Evolutionary conservation across 2,329 filamentous ascomycete species (phyloP), one percentile per base, ranked within the genome.

Genomic region (Alternaria gaisen): DNA sequence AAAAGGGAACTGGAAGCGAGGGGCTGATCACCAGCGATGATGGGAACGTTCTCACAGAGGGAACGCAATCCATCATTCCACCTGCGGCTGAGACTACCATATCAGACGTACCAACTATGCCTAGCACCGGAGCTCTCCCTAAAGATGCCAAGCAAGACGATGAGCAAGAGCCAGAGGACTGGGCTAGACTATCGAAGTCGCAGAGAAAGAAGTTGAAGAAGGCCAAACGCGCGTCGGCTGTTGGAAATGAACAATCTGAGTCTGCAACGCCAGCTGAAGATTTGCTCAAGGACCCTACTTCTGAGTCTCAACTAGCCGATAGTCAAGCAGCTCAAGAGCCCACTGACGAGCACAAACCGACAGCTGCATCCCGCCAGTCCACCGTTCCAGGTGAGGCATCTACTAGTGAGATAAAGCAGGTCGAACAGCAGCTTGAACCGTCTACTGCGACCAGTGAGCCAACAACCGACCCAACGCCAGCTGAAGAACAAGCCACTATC

Each of bases 141-240:
- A 30, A 18, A 36, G 53, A 58, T 8, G 20, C 34, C 18, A 43
- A 56, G 22, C 26, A 61, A 10, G 54, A 61, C 4, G 30, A 52
- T 6, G 54, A 61, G 36, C 20, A 43, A 28, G 63, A 67, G 51
- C 56, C 65, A 53, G 59, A 46, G 5, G 61, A 62, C 24, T 57
- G 58, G 53, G 62, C 61, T n/a, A 52, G 53, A 11, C 58, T 74
- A 14, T 71, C 70, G 4, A 75, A 76, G 53, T 38, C 70, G 3
- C 68, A 72, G 36, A 71, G 69, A 62, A 74, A 73, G 66, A 75
- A 74, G 55, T 59, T 64, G 4, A 72, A 73, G 63, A 74, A 73
- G 51, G 65, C 63, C 16, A 72, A 74, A 53, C 70, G 66, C n/a
- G 58, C 58, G 22, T 71, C 69, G 38, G 38, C 58, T 18, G 56